Conservation (phyloP, 495 filamentous ascomycete species). For the Immersiella caudata region DNA sequence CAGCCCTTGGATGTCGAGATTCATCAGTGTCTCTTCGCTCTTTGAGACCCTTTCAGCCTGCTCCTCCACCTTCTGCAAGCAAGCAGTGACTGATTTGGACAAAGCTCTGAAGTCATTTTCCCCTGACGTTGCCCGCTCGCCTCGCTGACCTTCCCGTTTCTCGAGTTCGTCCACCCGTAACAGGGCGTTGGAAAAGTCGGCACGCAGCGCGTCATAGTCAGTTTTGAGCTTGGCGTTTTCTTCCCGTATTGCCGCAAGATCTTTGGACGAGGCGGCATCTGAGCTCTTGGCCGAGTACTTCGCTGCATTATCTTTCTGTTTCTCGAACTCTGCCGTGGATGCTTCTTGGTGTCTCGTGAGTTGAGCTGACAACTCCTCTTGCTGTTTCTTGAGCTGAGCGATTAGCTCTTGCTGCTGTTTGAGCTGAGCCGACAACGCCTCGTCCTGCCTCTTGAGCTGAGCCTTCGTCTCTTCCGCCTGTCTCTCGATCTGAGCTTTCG, state of each 20-base stretch:
- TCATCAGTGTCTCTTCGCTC: not conserved
- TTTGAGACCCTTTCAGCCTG: not conserved
- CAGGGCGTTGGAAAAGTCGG: not conserved
- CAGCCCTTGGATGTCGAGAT: not conserved
- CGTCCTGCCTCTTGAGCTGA: conserved; percentile 13
- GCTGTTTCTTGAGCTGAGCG: conserved; percentile 4
- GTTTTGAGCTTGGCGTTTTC: not conserved
- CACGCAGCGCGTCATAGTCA: not conserved
- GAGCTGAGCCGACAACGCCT: not conserved
- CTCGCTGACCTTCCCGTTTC: not conserved
- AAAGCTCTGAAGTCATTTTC: not conserved
- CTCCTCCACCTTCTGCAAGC: not conserved
- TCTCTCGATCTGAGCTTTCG: not conserved
- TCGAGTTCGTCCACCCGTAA: not conserved
- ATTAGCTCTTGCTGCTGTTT: not conserved
- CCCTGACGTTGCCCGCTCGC: not conserved
- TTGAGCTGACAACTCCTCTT: not conserved
- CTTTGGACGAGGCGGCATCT: not conserved
- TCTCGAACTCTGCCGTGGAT: not conserved
- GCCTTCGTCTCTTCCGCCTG: conserved; percentile 11
- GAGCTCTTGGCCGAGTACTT: not conserved
- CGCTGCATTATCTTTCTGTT: not conserved
- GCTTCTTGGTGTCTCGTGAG: not conserved
- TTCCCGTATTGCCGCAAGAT: not conserved
- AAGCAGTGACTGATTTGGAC: not conserved